Evolutionary conservation across 2,329 filamentous ascomycete genomes (phyloP).

Genomic region (Teratosphaeria zuluensis): DNA sequence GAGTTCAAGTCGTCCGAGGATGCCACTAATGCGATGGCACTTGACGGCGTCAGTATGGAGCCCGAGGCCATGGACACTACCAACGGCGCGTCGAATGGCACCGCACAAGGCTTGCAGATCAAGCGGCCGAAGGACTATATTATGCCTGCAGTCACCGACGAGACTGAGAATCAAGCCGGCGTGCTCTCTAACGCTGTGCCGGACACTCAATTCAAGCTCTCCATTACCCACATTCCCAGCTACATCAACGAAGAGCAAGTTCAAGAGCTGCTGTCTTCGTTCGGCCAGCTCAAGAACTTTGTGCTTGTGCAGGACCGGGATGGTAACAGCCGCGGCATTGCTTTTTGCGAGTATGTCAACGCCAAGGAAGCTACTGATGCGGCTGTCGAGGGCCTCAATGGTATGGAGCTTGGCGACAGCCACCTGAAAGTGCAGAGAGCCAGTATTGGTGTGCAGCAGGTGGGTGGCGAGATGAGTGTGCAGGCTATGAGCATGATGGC

Average conservation of each 20-base stretch:
- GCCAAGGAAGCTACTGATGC: constrained; percentile 62
- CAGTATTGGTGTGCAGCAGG: constrained; percentile 89
- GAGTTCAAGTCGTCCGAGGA: constrained; percentile 86
- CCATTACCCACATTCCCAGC: constrained; percentile 76
- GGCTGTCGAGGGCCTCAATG: constrained; percentile 82
- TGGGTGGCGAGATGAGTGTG: constrained; percentile 88
- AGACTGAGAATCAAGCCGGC: constrained; percentile 63
- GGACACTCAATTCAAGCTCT: constrained; percentile 92
- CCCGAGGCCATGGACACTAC: constrained; percentile 45
- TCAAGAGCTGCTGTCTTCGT: constrained; percentile 77
- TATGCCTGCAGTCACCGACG: constrained; percentile 68
- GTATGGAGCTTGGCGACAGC: constrained; percentile 84
- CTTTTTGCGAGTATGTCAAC: constrained; percentile 91
- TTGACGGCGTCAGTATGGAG: constrained; percentile 83
- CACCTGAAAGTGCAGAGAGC: constrained; percentile 79
- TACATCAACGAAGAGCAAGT: constrained; percentile 90
- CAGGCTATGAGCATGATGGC: constrained; percentile 97
- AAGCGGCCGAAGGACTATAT: constrained; percentile 94
- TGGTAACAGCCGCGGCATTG: constrained; percentile 76
- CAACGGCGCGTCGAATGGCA: constrained; percentile 46
- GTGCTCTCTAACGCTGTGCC: constrained; percentile 71
- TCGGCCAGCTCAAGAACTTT: constrained; percentile 89
- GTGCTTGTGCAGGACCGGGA: constrained; percentile 80
- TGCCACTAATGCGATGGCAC: constrained; percentile 78
- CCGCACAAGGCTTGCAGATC: constrained; percentile 56